Base-by-base conservation (phyloP, 2,329 filamentous ascomycete genomes). In the Pseudogymnoascus sp. region DNA sequence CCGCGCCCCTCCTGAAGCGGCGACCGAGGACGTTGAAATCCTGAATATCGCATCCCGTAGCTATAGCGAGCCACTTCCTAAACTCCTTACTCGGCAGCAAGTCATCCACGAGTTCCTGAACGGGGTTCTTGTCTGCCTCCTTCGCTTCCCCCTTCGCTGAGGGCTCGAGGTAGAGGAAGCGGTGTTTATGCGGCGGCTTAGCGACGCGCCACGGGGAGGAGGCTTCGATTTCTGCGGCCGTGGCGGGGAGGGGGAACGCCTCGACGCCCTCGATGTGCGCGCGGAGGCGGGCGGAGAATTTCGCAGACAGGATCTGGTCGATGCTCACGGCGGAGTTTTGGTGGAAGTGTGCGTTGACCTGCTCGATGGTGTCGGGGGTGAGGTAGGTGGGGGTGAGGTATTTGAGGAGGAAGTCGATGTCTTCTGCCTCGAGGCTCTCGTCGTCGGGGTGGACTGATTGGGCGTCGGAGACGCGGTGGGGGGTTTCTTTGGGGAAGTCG, bases 371-470 rank as follows among this genome's bases (percentile, higher is more conserved):
- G 73, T 97, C 93, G 0, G 95, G 95, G 0, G 91, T 96, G 13
- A 99, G 83, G 73, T 97, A 99, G 11, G 88, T 90, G 0, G 95
- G 93, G 13, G 91, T 84, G 72, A 99, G 88, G 78, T 92, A 99
- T 73, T 92, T 88, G 68, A 97, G 84, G 63, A 99, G 77, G 74
- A 97, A 97, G 67, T 93, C 89, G 33, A 97, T 82, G 69, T 97
- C 95, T 15, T 83, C 81, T 73, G 91, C 89, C 15, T 89, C 87
- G 44, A 97, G 81, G 17, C 80, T 79, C 29, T 76, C 74, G 44
- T 69, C 69, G 62, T 64, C 46, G n/a, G 46, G n/a, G 6, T 2
- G 26, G 10, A 63, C 64, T 3, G 71, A 62, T 46, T 67, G 67
- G 17, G 65, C 53, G 15, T 40, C 63, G 37, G 44, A 42, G 59